These are phyloP conservation scores for Dendryphion nanum DNA, from an alignment of 2,329 filamentous ascomycete species.

Conservation along the genomic window DNA sequence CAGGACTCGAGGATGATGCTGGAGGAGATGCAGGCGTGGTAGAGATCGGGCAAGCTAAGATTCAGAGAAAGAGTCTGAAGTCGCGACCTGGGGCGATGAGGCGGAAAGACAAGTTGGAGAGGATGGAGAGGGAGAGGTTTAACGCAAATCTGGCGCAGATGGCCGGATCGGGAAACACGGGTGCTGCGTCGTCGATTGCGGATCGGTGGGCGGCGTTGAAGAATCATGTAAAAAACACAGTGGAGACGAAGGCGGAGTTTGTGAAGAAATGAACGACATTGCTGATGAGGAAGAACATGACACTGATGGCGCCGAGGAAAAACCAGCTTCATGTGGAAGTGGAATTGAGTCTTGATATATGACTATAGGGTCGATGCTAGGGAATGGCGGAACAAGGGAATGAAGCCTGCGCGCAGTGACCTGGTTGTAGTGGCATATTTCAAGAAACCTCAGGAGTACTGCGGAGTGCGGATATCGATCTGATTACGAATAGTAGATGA, in stretches of 20 bases:
- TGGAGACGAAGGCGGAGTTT: constrained; percentile 86
- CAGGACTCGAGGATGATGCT: constrained; percentile 53
- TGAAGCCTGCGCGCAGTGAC: no score
- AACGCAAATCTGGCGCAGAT: constrained; percentile 78
- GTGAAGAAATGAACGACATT: no score
- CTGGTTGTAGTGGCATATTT: no score
- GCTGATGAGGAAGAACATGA: no score
- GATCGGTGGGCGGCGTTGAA: constrained; percentile 75
- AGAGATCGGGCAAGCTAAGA: constrained; percentile 58
- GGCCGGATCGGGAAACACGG: constrained; percentile 32
- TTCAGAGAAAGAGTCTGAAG: constrained; percentile 72
- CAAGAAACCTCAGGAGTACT: no score
- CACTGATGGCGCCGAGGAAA: no score
- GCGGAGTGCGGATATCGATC: no score
- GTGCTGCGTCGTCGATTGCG: constrained; percentile 15
- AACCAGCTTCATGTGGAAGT: no score
- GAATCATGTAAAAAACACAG: constrained; percentile 78
- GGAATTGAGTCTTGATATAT: no score
- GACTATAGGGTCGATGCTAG: no score
- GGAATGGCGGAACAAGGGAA: no score
- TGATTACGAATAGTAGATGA: no score
- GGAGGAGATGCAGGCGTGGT: constrained; percentile 29
- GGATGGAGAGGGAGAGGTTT: constrained; percentile 79
- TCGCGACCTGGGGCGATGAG: constrained; percentile 77
- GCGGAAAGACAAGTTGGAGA: constrained; percentile 76